These are phyloP conservation scores for Pichia terricola DNA, from an alignment of 1,139 yeast genomes.

Conservation along the genomic window DNA sequence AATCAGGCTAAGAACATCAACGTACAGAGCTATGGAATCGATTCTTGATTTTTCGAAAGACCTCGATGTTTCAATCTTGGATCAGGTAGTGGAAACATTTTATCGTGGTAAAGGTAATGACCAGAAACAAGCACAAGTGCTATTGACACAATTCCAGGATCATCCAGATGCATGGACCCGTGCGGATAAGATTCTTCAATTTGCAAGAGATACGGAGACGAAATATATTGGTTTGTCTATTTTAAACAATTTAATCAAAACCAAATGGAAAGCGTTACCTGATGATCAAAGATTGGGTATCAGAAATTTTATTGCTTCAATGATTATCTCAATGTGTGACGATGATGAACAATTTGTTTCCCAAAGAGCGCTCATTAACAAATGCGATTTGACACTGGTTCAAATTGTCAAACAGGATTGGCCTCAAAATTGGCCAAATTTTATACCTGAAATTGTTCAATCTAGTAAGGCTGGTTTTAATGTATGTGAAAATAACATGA, in stretches of 20 bases:
- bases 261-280: conserved; percentile 91
- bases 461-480: conserved; percentile 80
- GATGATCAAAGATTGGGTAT: conserved; percentile 81
- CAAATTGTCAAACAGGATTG: conserved; percentile 95
- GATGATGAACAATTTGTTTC: conserved; percentile 66
- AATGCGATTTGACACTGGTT: conserved; percentile 88
- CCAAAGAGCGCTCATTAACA: conserved; percentile 79
- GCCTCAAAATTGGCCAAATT: conserved; percentile 98
- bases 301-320: conserved; percentile 83
- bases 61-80: conserved; percentile 70
- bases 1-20: too few species aligned
- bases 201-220: conserved; percentile 71
- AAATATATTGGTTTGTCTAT: conserved; percentile 88
- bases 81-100: conserved; percentile 79
- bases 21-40: conserved; percentile 52
- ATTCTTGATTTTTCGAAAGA: conserved; percentile 81
- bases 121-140: conserved; percentile 74
- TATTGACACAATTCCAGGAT: conserved; percentile 84
- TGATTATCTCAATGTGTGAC: conserved; percentile 88
- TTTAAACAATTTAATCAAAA: conserved; percentile 79
- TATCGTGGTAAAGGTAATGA: conserved; percentile 74
- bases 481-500: conserved; percentile 97
- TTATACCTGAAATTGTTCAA: conserved; percentile 84
- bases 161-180: conserved; percentile 94
- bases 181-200: conserved; percentile 81